Evolutionary conservation across 2,329 filamentous ascomycete species (phyloP), one percentile per base, ranked within the genome.

Genomic region (Alternaria brassicae): DNA sequence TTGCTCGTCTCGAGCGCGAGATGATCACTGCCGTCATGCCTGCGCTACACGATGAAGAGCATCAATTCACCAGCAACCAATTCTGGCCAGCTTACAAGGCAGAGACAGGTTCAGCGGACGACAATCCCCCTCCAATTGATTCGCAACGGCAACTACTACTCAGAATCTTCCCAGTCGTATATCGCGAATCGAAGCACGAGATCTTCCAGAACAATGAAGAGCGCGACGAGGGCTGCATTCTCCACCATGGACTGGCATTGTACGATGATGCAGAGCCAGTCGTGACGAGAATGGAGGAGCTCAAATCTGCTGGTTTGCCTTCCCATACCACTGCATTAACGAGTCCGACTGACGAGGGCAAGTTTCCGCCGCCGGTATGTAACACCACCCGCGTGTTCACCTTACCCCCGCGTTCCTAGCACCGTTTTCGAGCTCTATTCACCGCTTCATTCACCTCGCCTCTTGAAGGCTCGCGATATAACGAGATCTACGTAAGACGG

Each of bases 1-100:
- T 84, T 67, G 85, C 84, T 5, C 81, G 85, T 9, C 81, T 87
- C 30, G 85, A 86, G 69, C 80, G 84, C 17, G 84, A 86, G 66
- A 80, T 85, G 63, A 83, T 87, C 48, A 76, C 80, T 10, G 84
- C 84, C 3, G 79, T 75, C 1, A 82, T 86, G 76, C 83, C 83
- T 37, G 67, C 73, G 23, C 49, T 76, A 4, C 65, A 74, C 9
- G 73, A 75, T 19, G 68, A 73, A 49, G 70, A 73, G 25, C 72
- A 77, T 27, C 69, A 72, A 23, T 76, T 75, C 44, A 71, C 66
- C 9, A 62, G 71, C 27, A 65, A 62, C 32, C 70, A 74, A 17
- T 76, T 69, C 37, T 80, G 78, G 78, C 71, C 72, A 51, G 63
- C 74, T 48, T 67, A 76, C 57, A 71, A 66, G 40, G 70, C 74